Percentiles rank a stretch among this genome's conserved stretches.
Evolutionary conservation across 2,329 filamentous ascomycete genomes (phyloP).

Genomic region (Trichophyton mentagrophytes): DNA sequence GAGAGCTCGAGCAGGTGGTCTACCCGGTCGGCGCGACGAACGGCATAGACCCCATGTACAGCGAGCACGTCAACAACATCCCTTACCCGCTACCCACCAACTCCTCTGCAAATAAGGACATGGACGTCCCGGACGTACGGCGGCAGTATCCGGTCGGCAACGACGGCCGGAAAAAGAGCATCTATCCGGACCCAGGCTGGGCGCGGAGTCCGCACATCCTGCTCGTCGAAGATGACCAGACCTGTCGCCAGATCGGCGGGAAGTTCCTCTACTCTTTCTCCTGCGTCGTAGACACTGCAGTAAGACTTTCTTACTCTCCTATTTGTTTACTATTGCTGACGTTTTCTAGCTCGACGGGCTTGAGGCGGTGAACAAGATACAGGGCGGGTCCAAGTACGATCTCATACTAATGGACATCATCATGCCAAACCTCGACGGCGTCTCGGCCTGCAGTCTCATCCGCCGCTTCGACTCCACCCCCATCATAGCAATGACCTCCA

Average conservation of each 20-base stretch:
- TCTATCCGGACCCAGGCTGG: constrained; percentile 51
- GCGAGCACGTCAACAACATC: constrained; percentile 88
- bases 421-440: constrained; percentile 91
- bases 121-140: constrained; percentile 35
- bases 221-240: constrained; percentile 71
- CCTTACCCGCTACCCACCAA: constrained; percentile 62
- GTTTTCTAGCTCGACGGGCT: constrained; percentile 60
- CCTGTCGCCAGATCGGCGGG: constrained; percentile 52
- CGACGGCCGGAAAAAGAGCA: constrained; percentile 49
- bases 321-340: not conserved
- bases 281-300: constrained; percentile 50
- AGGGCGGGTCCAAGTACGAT: constrained; percentile 51
- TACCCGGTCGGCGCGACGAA: constrained; percentile 86
- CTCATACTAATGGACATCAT: constrained; percentile 86
- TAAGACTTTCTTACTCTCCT: constrained; percentile 28
- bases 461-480: constrained; percentile 72
- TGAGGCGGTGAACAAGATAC: constrained; percentile 81
- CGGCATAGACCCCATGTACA: constrained; percentile 88
- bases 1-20: constrained; percentile 58
- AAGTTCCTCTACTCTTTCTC: constrained; percentile 55
- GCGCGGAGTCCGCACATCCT: constrained; percentile 62
- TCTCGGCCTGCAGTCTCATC: constrained; percentile 87
- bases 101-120: constrained; percentile 37
- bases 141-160: constrained; percentile 26
- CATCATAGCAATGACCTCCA: constrained; percentile 97